Evolutionary conservation across 1,139 yeast genomes (phyloP), one percentile per base, ranked within the genome.

Genomic region (Scheffersomyces lignicola): DNA sequence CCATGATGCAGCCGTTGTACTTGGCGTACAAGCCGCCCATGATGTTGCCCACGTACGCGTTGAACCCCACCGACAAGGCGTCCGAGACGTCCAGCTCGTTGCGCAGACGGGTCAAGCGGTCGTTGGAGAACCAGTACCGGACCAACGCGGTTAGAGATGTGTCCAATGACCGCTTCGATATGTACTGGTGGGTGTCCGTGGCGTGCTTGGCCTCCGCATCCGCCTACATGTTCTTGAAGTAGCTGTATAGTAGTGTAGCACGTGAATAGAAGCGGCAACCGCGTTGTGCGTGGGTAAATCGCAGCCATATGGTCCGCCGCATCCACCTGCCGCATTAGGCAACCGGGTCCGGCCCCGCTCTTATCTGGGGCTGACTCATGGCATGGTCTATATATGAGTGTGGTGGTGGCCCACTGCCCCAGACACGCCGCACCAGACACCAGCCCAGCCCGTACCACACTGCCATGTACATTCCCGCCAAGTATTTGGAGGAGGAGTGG

Each of bases 31-130:
- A 76, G 53, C 98, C 98, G 7, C 95, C 98, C 13, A 72, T 84
- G 76, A 92, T 92, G 98, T 76, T 92, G 44, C 98, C 98, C 15
- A 92, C 98, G 1, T 64, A 62, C 38, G 90, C 97, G 1, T 69
- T 92, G 71, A 90, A 89, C 58, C 97, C 97, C 18, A 87, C 96
- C 3, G 69, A 70, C 31, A 54, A 53, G 7, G 65, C 67, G 2
- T 63, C 66, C 15, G 65, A 63, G 32, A 60, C 71, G 20, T 58
- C 56, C 32, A 47, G 67, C 11, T 65, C 70, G 13, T 56, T 76
- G 43, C 65, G 76, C 49, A 62, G 57, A 33, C 62, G 69, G 43
- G 74, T 86, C 36, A 80, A 77, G 56, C 74, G 95, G 57, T 70
- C 87, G 11, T 70, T 89, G 51, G 95, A 86, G 52, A 89, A 89